Percentiles rank a stretch among this genome's conserved stretches.
Conservation (phyloP, 192 early-diverging fungal genomes). For the Borealophlyctis nickersoniae region DNA sequence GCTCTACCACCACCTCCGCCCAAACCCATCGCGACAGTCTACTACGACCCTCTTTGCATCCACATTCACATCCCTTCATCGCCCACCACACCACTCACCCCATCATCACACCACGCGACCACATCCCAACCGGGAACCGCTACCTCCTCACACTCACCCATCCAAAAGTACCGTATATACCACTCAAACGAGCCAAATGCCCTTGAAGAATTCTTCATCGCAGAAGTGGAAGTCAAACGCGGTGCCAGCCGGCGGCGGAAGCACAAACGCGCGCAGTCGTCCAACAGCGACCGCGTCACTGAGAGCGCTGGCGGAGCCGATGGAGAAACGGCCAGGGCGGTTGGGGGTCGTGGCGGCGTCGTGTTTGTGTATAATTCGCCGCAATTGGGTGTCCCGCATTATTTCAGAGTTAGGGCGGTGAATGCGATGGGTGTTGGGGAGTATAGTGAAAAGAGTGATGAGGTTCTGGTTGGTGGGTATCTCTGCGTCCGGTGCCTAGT, state of each 20-base stretch:
- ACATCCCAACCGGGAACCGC: neutral
- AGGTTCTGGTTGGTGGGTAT: constrained; percentile 25
- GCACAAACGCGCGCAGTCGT: constrained; percentile 3
- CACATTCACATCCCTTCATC: neutral
- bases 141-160: constrained; percentile 13
- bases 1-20: constrained; percentile 18
- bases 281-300: neutral
- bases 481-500: neutral
- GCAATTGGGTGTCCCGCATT: constrained; percentile 31
- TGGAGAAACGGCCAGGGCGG: no score
- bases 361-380: constrained; percentile 18
- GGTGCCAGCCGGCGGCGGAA: neutral
- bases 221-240: constrained; percentile 10
- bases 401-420: constrained; percentile 39
- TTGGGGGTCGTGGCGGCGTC: neutral
- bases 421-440: constrained; percentile 35
- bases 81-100: constrained; percentile 25
- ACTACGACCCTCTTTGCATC: neutral
- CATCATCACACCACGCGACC: constrained; percentile 5
- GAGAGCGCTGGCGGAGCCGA: neutral
- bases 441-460: constrained; percentile 21
- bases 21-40: no score
- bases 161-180: constrained; percentile 31
- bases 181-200: constrained; percentile 31
- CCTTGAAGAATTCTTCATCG: constrained; percentile 29